A percentile compares a stretch with the other conserved stretches of the same genome.
Evolutionary conservation across 495 filamentous ascomycete species (phyloP).

Genomic region (Lasiosphaeris hirsuta): DNA sequence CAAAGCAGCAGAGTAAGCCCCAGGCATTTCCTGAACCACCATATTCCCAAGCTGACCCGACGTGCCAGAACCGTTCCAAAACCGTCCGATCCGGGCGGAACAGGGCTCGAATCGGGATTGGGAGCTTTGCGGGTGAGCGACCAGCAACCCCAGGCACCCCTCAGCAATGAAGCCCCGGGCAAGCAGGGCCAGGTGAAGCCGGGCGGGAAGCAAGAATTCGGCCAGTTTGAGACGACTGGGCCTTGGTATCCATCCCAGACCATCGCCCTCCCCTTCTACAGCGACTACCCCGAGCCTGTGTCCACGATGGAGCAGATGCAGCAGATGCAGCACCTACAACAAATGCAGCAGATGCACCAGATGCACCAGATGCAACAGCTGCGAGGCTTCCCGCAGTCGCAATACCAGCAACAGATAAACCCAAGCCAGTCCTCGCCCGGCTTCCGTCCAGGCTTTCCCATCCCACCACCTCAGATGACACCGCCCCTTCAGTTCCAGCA

Average conservation of each 20-base stretch:
- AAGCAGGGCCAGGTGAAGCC: not conserved
- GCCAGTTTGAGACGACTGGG: constrained; percentile 10
- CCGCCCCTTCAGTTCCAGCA: not conserved
- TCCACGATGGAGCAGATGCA: not conserved
- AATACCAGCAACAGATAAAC: not conserved
- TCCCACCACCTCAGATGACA: not conserved
- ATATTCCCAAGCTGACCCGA: not conserved
- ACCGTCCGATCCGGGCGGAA: not conserved
- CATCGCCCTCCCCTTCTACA: constrained; percentile 13
- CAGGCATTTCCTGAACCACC: no score
- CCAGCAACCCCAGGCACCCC: not conserved
- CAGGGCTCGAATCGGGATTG: not conserved
- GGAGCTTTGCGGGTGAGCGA: not conserved
- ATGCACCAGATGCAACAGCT: not conserved
- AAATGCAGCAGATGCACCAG: constrained; percentile 2
- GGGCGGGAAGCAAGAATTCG: not conserved
- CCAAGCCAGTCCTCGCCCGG: not conserved
- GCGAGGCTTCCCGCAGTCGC: not conserved
- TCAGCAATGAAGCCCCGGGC: not conserved
- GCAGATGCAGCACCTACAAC: not conserved
- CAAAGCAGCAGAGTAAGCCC: not conserved
- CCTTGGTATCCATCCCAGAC: constrained; percentile 16
- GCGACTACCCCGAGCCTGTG: not conserved
- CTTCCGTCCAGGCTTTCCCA: not conserved
- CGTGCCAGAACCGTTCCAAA: not conserved